These are phyloP conservation scores for Balakata baccata DNA, from an alignment of 345 rosid genomes.

Conservation along the genomic window DNA sequence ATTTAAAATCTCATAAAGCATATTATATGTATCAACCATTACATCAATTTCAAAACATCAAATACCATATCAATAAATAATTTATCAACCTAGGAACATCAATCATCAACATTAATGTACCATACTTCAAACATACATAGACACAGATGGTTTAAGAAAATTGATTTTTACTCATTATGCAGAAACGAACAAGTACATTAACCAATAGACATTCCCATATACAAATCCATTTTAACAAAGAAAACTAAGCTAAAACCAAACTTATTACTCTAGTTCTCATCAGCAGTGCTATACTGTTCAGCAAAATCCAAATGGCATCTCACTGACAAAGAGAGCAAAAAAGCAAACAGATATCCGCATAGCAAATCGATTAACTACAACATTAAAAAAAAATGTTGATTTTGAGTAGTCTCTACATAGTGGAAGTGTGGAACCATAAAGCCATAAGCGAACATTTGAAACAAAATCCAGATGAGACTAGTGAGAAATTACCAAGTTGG, in stretches of 20 bases:
- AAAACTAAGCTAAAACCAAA: background rate
- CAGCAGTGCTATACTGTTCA: too few species aligned
- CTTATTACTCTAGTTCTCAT: background rate
- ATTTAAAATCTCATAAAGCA: background rate
- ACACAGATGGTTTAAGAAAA: too few species aligned
- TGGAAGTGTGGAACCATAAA: background rate
- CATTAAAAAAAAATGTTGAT: too few species aligned
- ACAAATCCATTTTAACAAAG: background rate
- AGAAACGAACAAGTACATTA: background rate
- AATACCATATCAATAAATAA: too few species aligned
- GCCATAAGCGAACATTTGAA: background rate
- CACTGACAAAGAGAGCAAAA: too few species aligned
- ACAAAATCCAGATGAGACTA: constrained; percentile 9
- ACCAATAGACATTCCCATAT: background rate
- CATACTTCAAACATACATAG: background rate
- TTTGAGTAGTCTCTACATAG: too few species aligned
- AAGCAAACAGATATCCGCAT: too few species aligned
- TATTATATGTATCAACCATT: background rate
- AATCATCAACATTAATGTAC: background rate
- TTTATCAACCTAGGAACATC: background rate
- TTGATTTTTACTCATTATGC: background rate
- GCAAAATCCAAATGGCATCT: too few species aligned
- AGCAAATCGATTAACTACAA: too few species aligned
- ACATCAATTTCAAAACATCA: too few species aligned
- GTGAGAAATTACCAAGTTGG: constrained; percentile 48